These are phyloP conservation scores for Withania somnifera DNA, from an alignment of 305 asterid genomes.

Conservation along the genomic window DNA sequence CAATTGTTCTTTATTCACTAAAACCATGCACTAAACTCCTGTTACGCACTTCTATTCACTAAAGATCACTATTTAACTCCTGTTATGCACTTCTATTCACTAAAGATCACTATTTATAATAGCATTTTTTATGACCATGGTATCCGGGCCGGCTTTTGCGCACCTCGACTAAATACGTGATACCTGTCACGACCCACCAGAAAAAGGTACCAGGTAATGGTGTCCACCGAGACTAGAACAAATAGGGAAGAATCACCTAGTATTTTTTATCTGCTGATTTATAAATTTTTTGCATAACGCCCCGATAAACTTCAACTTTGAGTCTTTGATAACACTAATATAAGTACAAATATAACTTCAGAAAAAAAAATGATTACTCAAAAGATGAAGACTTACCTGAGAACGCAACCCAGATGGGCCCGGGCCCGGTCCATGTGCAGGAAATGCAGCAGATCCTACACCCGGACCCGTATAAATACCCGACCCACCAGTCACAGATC, in stretches of 20 bases:
- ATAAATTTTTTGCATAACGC: background rate
- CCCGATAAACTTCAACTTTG: background rate
- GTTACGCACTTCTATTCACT: background rate
- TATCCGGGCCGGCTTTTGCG: too few species aligned
- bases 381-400: background rate
- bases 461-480: background rate
- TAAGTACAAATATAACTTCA: background rate
- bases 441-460: background rate
- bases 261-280: too few species aligned
- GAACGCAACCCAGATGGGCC: background rate
- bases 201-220: too few species aligned
- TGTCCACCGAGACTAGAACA: too few species aligned
- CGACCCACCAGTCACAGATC: background rate
- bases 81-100: background rate
- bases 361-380: background rate
- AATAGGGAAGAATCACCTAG: too few species aligned
- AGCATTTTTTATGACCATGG: too few species aligned
- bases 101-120: background rate
- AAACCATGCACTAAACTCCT: too few species aligned
- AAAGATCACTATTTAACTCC: background rate
- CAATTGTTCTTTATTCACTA: background rate
- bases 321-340: background rate
- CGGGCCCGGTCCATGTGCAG: background rate
- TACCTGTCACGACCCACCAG: too few species aligned
- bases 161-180: too few species aligned